Conservation (phyloP, 768 basidiomycete genomes). For the Sporobolomyces phaffii region DNA sequence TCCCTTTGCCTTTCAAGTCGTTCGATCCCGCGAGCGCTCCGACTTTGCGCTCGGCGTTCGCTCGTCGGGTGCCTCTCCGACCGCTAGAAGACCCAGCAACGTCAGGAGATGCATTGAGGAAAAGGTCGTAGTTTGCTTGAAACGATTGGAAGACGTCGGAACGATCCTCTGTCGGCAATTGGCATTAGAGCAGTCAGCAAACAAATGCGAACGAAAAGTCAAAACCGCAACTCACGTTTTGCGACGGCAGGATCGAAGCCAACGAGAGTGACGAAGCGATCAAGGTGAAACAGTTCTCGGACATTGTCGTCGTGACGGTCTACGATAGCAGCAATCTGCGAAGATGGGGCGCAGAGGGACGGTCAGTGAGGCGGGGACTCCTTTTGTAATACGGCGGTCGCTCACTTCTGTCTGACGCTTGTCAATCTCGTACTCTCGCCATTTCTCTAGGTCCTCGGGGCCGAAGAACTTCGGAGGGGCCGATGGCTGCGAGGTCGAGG, state of each 20-base stretch:
- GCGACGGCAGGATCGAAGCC: conserved; percentile 73
- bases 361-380: neutral
- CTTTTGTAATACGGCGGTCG: too few relatives aligned
- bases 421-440: conserved; percentile 22
- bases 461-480: neutral
- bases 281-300: conserved; percentile 82
- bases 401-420: conserved; percentile 32
- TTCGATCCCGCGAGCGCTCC: conserved; percentile 9
- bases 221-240: conserved; percentile 55
- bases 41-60: conserved; percentile 21
- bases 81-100: neutral
- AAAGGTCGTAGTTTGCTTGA: conserved; percentile 38
- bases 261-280: conserved; percentile 68
- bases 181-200: neutral
- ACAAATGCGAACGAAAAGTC: conserved; percentile 57
- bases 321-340: conserved; percentile 28
- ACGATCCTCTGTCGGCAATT: conserved; percentile 19
- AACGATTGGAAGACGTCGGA: conserved; percentile 36
- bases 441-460: neutral
- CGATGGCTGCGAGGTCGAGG: conserved; percentile 4
- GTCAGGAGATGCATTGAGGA: conserved; percentile 23
- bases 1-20: conserved; percentile 35
- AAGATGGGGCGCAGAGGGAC: neutral
- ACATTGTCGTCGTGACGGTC: conserved; percentile 52
- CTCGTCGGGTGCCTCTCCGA: conserved; percentile 25